Base-by-base conservation (phyloP, 441 rosid species). In the Pelargonium myrrhifolium region DNA sequence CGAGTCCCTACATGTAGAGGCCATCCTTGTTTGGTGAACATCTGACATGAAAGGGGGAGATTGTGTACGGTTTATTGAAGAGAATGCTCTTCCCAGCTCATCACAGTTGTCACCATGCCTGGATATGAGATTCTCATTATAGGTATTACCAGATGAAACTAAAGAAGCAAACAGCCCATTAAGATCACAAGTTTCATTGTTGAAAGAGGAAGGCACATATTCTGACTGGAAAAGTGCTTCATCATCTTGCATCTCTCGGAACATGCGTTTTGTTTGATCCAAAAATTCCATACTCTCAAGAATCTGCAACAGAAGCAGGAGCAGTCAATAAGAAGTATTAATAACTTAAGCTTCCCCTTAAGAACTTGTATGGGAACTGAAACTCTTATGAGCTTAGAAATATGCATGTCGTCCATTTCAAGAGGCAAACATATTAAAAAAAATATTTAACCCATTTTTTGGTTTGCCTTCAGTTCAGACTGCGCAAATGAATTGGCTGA, bases 121-220 rank as follows among this genome's bases (percentile, higher is more conserved):
- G 11, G 78, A 69, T 35, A 75, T 75, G 59, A 80, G 79, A 77
- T 76, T 82, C 65, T 68, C 74, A 11, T 65, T 64, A 66, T 56
- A 65, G 14, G 49, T 24, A 65, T 67, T 75, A 49, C 66, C 78
- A 18, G 72, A 64, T 0, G 78, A 69, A 20, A 70, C 31, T 21
- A 88, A 59, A 65, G 92, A 88, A 72, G 84, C 84, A 74, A 88
- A 88, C 78, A 81, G 68, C 43, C 79, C 77, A 71, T 82, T 79
- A 1, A 89, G 79, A 66, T 85, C 87, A 67, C 75, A 66, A 9
- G 75, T 67, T 64, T 79, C 82, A 62, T 62, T 68, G 73, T 68
- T 78, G 67, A 76, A 72, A 26, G 83, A 78, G 22, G 79, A 80
- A 24, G 84, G 65, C 18, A 37, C 42, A 11, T 45, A 64, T 60